Percentiles rank a stretch among this genome's conserved stretches.
These are phyloP conservation scores for Trypanosoma melophagium DNA, from an alignment of 208 protist genomes.

Conservation along the genomic window DNA sequence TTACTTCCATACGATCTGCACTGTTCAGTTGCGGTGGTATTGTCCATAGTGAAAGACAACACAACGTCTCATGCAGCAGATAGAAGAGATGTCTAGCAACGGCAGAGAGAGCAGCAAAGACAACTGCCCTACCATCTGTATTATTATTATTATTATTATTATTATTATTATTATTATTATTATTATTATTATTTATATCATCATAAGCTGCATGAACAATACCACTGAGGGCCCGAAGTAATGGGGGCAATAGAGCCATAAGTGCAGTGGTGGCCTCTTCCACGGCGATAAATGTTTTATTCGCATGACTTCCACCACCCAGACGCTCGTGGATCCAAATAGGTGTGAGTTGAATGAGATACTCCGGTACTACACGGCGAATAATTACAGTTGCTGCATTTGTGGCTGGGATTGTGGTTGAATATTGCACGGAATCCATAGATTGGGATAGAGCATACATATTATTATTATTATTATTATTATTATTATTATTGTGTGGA, in stretches of 20 bases:
- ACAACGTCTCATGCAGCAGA: constrained; percentile 25
- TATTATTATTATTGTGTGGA: too few relatives aligned
- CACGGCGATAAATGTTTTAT: background rate
- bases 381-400: background rate
- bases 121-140: background rate
- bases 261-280: constrained; percentile 9
- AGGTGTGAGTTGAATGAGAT: constrained; percentile 21
- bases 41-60: constrained; percentile 16
- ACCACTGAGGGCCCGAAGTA: constrained; percentile 14
- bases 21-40: background rate
- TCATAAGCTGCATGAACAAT: constrained; percentile 5
- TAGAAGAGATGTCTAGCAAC: constrained; percentile 27
- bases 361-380: constrained; percentile 14
- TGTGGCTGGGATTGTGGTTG: too few relatives aligned
- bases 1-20: constrained; percentile 14
- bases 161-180: background rate
- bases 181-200: background rate
- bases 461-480: too few relatives aligned
- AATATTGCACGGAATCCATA: too few relatives aligned
- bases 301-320: background rate
- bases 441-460: too few relatives aligned
- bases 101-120: background rate
- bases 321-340: constrained; percentile 18
- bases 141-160: background rate
- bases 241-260: constrained; percentile 13